phyloP scores from a whole-genome alignment of 1,284 basidiomycete genomes.

The Tilletia indica region DNA sequence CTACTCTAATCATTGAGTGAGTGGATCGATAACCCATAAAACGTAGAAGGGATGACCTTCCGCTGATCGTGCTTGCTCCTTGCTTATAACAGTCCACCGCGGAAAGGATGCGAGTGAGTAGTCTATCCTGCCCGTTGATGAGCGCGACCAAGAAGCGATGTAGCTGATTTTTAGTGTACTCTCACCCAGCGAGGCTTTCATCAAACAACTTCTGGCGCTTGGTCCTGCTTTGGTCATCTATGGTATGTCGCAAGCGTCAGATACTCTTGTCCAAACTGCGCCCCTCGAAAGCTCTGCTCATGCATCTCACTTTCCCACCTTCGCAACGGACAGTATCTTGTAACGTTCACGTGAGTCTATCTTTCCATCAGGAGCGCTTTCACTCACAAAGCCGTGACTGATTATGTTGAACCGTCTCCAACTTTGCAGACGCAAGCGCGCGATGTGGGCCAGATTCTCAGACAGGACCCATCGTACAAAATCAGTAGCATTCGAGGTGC shows the following conservation, averaged over 20 bases:
- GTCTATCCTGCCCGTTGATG: background rate
- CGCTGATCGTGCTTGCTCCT: background rate
- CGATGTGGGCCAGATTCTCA: slow-evolving; percentile 52
- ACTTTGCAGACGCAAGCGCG: slow-evolving; percentile 58
- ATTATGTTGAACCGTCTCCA: background rate
- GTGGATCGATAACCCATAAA: slow-evolving; percentile 6
- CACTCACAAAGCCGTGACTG: too few relatives aligned
- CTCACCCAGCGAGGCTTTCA: slow-evolving; percentile 42
- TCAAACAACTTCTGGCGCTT: slow-evolving; percentile 50
- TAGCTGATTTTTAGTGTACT: background rate
- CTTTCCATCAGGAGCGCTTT: too few relatives aligned
- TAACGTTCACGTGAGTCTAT: slow-evolving; percentile 64
- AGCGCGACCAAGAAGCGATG: background rate
- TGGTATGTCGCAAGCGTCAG: slow-evolving; percentile 17
- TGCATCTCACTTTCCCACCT: background rate
- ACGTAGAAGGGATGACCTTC: background rate
- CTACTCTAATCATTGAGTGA: slow-evolving; percentile 60
- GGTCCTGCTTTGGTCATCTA: slow-evolving; percentile 49
- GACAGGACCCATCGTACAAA: slow-evolving; percentile 37
- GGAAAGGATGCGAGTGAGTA: slow-evolving; percentile 22
- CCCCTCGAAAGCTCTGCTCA: background rate
- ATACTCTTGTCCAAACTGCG: background rate
- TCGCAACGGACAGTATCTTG: slow-evolving; percentile 59
- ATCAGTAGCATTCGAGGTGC: slow-evolving; percentile 50
- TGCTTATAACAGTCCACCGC: slow-evolving; percentile 13